These are phyloP conservation scores for Hemerocallis citrina DNA, from an alignment of 106 monocot genomes.

Conservation along the genomic window DNA sequence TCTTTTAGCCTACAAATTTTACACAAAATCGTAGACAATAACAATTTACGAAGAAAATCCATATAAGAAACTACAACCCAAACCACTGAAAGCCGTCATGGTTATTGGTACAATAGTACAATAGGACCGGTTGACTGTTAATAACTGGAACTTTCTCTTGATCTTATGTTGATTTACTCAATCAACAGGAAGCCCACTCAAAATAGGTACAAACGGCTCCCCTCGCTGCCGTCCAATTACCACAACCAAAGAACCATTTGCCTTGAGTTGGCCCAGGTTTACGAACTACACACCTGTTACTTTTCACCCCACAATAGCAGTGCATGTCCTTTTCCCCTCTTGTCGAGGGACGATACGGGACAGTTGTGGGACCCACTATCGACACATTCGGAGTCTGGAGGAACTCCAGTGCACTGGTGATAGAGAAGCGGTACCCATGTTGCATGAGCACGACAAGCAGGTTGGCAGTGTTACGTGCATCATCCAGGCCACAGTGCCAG, in stretches of 20 bases:
- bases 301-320: slow-evolving; percentile 44
- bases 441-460: slow-evolving; percentile 39
- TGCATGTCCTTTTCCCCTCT: slow-evolving; percentile 15
- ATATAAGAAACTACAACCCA: no score
- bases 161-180: no score
- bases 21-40: no score
- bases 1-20: no score
- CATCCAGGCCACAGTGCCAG: slow-evolving; percentile 54
- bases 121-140: no score
- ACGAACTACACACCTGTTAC: slow-evolving; percentile 22
- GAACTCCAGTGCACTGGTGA: slow-evolving; percentile 43
- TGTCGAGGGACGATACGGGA: slow-evolving; percentile 6
- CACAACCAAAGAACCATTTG: slow-evolving; percentile 41
- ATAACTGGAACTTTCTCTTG: no score
- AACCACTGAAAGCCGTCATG: no score
- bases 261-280: slow-evolving; percentile 38
- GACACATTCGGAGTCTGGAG: slow-evolving; percentile 8
- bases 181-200: slow-evolving; percentile 37
- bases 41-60: no score
- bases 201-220: slow-evolving; percentile 38
- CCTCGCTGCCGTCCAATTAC: slow-evolving; percentile 35
- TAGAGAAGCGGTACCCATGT: slow-evolving; percentile 50
- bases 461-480: slow-evolving; percentile 54
- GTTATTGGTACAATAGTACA: no score
- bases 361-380: neutral